Base-by-base conservation (phyloP, 1,284 basidiomycete genomes). In the Naganishia sp. region DNA sequence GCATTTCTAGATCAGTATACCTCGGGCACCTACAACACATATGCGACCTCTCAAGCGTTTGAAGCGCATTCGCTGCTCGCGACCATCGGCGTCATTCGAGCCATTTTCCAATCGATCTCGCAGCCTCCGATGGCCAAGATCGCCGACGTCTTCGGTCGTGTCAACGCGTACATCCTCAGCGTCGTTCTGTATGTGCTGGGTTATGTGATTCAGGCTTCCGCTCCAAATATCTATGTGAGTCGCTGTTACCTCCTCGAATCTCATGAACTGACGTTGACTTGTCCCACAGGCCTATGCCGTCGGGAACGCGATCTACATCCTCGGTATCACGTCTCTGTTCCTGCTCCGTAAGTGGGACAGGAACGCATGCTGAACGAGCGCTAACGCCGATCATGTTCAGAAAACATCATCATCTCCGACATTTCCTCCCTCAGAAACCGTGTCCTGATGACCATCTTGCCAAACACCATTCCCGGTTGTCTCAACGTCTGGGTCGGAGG, bases 41-140 rank as follows among this genome's bases (percentile, higher is more conserved):
- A 69, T 11, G 78, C 77, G 5, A 74, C 76, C 0, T 75, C 74
- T 4, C 67, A 72, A 1, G 66, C 74, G 0, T 78, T 77, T 70
- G 55, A 67, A 18, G 60, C 69, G 4, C 78, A 79, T 63, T 72
- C 75, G 23, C 72, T 77, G 3, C 71, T 77, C 44, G 70, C 78
- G 4, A 76, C 77, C 10, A 73, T 79, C 60, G 67, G 63, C 15
- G 72, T 72, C 9, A 68, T 79, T 70, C 75, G 73, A 43, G 56
- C 73, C 16, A 73, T 79, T 63, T 76, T 77, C 68, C 77, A 73
- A 60, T 74, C 75, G 9, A 74, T 77, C 49, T 70, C 73, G 15
- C 77, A 78, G 49, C 76, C 78, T 0, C 78, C 77, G 10, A 77
- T 80, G 67, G 78, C 78, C 39, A 78, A 77, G 63, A 72, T 78